Evolutionary conservation across 2,329 filamentous ascomycete genomes (phyloP), one percentile per base, ranked within the genome.

Genomic region (Cladosporium oxysporum): DNA sequence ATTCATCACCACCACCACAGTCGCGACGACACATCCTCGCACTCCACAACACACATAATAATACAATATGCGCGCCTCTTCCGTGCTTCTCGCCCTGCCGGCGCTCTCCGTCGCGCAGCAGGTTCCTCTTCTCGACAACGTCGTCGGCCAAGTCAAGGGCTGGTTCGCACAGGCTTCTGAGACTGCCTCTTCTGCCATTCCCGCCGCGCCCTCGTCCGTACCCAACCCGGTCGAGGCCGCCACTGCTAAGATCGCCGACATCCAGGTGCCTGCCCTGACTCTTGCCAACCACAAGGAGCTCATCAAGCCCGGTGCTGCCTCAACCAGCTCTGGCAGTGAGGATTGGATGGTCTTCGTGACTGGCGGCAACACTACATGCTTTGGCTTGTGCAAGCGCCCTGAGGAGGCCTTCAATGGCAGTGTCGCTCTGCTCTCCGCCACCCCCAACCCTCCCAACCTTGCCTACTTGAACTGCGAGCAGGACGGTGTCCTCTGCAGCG

Each of bases 341-440:
- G 89, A 92, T 79, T 93, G 90, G 90, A 88, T 90, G 83, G 81
- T 94, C 68, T 83, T 91, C 71, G 80, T 92, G 71, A 91, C 88
- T 11, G 91, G 91, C 65, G 83, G 90, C 71, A 93, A 93, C 83
- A 90, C 88, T 81, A 92, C 91, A 35, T 94, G 91, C 81, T 89
- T 85, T 75, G 91, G 90, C 71, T 83, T 86, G 74, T 94, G 91
- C 79, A 83, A 75, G 50, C 82, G 81, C 67, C 79, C 89, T 62
- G 90, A 92, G 73, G 80, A 81, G 66, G 90, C 89, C 28, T 84
- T 81, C 80, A 83, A 83, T 72, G 81, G 83, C 75, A 68, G 79
- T 37, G 67, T 72, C 21, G 62, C 71, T 3, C 83, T 89, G 73
- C 87, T 93, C 73, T 84, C 89, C 37, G 79, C 82, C 8, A 80